Conservation (phyloP, 208 protist genomes). For the Leishmania martiniquensis region DNA sequence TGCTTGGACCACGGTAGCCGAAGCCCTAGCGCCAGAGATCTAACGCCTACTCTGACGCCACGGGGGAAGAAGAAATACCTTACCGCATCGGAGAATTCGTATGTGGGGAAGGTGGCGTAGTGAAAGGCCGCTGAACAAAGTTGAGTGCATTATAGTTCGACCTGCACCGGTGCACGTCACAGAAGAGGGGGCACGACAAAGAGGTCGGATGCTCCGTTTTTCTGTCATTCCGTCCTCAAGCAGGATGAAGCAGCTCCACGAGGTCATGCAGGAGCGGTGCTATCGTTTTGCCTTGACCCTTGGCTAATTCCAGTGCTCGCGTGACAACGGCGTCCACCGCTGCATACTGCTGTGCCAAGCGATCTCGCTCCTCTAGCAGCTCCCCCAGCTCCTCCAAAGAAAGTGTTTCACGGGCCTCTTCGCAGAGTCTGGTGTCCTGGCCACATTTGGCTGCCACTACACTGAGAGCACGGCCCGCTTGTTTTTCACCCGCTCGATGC, state of each 20-base stretch:
- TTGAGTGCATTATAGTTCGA: not conserved
- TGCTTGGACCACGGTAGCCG: not conserved
- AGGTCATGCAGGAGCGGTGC: constrained; percentile 32
- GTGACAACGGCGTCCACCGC: constrained; percentile 32
- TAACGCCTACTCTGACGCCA: not conserved
- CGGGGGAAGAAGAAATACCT: not conserved
- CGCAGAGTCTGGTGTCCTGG: not conserved
- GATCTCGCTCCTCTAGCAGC: constrained; percentile 72
- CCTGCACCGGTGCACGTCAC: not conserved
- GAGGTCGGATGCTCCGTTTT: not conserved
- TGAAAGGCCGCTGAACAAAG: not conserved
- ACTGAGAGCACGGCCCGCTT: not conserved
- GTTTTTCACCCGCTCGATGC: not conserved
- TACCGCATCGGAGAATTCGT: not conserved
- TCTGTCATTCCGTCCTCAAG: not conserved
- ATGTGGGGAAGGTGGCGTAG: not conserved
- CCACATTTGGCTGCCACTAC: not conserved
- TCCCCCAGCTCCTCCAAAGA: constrained; percentile 61
- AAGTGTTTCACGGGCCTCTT: constrained; percentile 30
- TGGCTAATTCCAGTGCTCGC: constrained; percentile 6
- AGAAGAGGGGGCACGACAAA: not conserved
- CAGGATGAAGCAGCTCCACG: constrained; percentile 26
- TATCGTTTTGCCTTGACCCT: not conserved
- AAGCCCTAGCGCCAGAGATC: not conserved
- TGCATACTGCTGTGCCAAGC: constrained; percentile 47